Evolutionary conservation across 306 rosid genomes (phyloP).

Genomic region (Senna tora): DNA sequence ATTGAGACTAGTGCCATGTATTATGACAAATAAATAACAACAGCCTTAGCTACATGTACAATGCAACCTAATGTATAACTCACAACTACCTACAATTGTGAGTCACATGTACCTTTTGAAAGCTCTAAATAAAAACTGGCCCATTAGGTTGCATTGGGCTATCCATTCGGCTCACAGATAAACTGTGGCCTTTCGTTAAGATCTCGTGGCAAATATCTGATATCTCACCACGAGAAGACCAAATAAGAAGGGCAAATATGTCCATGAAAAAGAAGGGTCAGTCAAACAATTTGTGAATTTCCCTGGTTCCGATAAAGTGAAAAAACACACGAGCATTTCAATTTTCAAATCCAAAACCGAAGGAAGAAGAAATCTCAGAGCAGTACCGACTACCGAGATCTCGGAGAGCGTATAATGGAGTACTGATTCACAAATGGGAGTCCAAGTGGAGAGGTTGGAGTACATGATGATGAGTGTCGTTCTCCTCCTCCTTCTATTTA

Average conservation of each 20-base stretch:
- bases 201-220: too few relatives aligned
- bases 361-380: conserved; percentile 16
- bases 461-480: background rate
- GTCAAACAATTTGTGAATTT: background rate
- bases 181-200: too few relatives aligned
- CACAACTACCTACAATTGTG: background rate
- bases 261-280: background rate
- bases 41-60: too few relatives aligned
- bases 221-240: too few relatives aligned
- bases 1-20: too few relatives aligned
- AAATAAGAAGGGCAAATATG: conserved; percentile 24
- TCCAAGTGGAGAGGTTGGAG: background rate
- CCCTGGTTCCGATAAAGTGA: conserved; percentile 43
- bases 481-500: conserved; percentile 20
- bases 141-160: too few relatives aligned
- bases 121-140: too few relatives aligned
- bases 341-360: conserved; percentile 36
- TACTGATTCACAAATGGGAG: background rate
- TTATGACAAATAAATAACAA: too few relatives aligned
- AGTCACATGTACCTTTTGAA: background rate
- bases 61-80: too few relatives aligned
- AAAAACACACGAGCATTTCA: background rate
- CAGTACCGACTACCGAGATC: background rate
- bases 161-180: too few relatives aligned
- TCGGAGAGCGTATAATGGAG: background rate